Conservation (phyloP, 768 basidiomycete genomes). For the Tricholoma hemisulphureum region DNA sequence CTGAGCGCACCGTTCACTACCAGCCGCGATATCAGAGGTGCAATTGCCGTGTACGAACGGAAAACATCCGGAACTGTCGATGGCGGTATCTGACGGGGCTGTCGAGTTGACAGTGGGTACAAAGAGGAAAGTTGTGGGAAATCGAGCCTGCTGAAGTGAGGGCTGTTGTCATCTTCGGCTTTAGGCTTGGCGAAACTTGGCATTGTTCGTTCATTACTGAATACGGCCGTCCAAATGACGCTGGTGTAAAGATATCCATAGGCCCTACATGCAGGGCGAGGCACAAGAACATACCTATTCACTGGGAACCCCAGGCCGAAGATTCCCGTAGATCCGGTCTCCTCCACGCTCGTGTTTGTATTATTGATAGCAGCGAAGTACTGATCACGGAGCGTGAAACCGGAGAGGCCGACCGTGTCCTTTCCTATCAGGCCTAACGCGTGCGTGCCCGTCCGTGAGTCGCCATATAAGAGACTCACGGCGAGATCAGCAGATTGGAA, state of each 20-base stretch:
- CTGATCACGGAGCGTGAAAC: slow-evolving; percentile 48
- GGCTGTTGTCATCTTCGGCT: not conserved
- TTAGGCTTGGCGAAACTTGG: not conserved
- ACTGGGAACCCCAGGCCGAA: slow-evolving; percentile 75
- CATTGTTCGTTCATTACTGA: not conserved
- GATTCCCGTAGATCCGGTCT: slow-evolving; percentile 61
- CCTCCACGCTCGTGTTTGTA: slow-evolving; percentile 63
- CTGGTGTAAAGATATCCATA: not conserved
- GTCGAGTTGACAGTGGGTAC: not conserved
- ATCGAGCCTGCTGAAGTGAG: not conserved
- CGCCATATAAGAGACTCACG: slow-evolving; percentile 61
- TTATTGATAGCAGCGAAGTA: slow-evolving; percentile 64
- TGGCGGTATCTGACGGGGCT: slow-evolving; percentile 15
- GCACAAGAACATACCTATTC: slow-evolving; percentile 48
- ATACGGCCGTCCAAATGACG: slow-evolving; percentile 3
- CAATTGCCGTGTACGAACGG: slow-evolving; percentile 39
- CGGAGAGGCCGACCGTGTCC: slow-evolving; percentile 56
- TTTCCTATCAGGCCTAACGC: slow-evolving; percentile 63
- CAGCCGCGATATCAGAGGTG: slow-evolving; percentile 49
- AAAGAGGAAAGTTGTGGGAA: not conserved
- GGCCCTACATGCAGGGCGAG: not conserved
- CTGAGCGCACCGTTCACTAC: slow-evolving; percentile 35
- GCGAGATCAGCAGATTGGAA: slow-evolving; percentile 49
- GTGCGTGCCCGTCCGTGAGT: slow-evolving; percentile 68
- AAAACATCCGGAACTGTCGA: slow-evolving; percentile 33